These are phyloP conservation scores for Scheffersomyces quercinus DNA, from an alignment of 1,139 yeast genomes.

Conservation along the genomic window DNA sequence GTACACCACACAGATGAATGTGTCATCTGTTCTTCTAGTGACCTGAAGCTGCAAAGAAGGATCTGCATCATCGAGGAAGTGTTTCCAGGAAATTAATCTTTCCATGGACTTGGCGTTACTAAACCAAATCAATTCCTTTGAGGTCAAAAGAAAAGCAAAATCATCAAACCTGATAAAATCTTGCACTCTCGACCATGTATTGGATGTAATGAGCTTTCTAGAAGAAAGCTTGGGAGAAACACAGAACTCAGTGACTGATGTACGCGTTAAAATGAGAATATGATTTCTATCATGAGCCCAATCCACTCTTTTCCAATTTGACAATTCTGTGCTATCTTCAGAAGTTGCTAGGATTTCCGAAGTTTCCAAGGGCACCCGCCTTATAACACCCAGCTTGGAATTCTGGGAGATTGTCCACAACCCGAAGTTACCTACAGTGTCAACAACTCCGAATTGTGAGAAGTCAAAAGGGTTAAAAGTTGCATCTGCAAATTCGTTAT, in stretches of 20 bases:
- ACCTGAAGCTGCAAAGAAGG: slow-evolving; percentile 50
- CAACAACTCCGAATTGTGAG: slow-evolving; percentile 45
- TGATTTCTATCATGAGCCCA: slow-evolving; percentile 42
- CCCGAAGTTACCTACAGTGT: slow-evolving; percentile 53
- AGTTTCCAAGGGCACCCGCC: background rate
- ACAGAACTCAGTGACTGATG: slow-evolving; percentile 38
- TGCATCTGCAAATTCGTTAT: slow-evolving; percentile 46
- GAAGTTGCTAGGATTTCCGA: slow-evolving; percentile 19
- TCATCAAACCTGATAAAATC: slow-evolving; percentile 38
- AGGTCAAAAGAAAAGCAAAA: slow-evolving; percentile 51
- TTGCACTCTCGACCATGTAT: slow-evolving; percentile 56
- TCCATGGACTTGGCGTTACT: slow-evolving; percentile 24
- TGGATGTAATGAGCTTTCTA: slow-evolving; percentile 46
- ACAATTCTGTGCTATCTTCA: slow-evolving; percentile 50
- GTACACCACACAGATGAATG: slow-evolving; percentile 34
- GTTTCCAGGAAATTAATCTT: slow-evolving; percentile 69
- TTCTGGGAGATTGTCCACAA: slow-evolving; percentile 28
- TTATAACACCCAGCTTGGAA: background rate
- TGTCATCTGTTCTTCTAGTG: slow-evolving; percentile 9
- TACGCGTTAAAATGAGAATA: slow-evolving; percentile 46
- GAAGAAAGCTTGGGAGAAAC: slow-evolving; percentile 18
- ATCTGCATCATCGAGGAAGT: slow-evolving; percentile 56
- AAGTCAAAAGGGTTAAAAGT: slow-evolving; percentile 42
- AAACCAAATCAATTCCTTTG: slow-evolving; percentile 60
- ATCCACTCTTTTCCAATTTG: slow-evolving; percentile 53